These are phyloP conservation scores for Sugiyamaella floridensis DNA, from an alignment of 805 yeast species.

Conservation along the genomic window DNA sequence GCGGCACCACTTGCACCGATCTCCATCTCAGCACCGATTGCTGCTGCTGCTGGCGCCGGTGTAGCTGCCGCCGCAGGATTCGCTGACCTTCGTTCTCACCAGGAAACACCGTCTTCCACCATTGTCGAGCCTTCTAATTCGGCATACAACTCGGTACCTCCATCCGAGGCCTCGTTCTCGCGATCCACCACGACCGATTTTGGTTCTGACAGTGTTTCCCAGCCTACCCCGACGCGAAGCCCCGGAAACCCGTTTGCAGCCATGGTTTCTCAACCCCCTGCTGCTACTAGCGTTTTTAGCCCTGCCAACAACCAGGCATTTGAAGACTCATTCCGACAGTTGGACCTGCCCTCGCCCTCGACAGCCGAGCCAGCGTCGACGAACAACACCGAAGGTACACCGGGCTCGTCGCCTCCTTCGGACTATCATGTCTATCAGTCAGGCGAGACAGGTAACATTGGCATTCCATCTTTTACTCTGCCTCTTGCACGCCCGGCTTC, in stretches of 20 bases:
- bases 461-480: slow-evolving; percentile 34
- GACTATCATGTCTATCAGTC: slow-evolving; percentile 17
- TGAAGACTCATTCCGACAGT: slow-evolving; percentile 22
- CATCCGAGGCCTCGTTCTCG: neutral
- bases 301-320: slow-evolving; percentile 9
- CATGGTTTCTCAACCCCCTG: neutral
- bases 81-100: slow-evolving; percentile 17
- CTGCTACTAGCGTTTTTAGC: slow-evolving; percentile 1
- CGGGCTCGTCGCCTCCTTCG: slow-evolving; percentile 27
- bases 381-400: slow-evolving; percentile 23
- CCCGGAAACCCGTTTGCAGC: slow-evolving; percentile 16
- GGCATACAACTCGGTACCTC: neutral
- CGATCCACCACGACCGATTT: neutral
- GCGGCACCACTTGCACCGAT: neutral
- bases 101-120: neutral
- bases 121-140: neutral
- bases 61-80: slow-evolving; percentile 23
- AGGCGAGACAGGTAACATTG: slow-evolving; percentile 9
- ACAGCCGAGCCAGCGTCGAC: slow-evolving; percentile 23
- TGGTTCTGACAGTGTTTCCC: neutral
- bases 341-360: slow-evolving; percentile 22
- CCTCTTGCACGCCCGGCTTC: slow-evolving; percentile 63
- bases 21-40: slow-evolving; percentile 3
- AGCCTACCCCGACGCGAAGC: neutral
- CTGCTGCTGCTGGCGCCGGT: slow-evolving; percentile 14